Percentiles rank a stretch among this genome's conserved stretches.
phyloP scores from a whole-genome alignment of 352 stramenopile genomes.

The Phytophthora foliorum region DNA sequence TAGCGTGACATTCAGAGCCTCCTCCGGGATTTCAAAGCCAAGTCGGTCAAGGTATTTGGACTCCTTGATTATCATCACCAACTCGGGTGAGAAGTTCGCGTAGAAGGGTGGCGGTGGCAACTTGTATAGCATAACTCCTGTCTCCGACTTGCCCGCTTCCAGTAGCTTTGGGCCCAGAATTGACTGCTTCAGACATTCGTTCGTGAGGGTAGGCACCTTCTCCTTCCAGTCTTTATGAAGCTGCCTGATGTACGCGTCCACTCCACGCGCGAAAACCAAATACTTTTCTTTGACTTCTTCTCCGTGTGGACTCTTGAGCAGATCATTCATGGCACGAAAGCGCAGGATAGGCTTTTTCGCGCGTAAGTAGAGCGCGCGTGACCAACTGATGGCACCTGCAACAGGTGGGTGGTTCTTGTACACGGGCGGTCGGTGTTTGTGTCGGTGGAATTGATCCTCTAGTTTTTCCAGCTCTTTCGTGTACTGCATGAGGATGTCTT shows the following conservation, averaged over 20 bases:
- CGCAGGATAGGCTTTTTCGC: conserved; percentile 96
- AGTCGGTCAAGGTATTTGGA: conserved; percentile 96
- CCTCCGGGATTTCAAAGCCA: conserved; percentile 95
- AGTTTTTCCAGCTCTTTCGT: conserved; percentile 95
- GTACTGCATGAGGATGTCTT: conserved; percentile 97
- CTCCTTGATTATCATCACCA: conserved; percentile 97
- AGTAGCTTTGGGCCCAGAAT: conserved; percentile 91
- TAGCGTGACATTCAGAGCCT: conserved; percentile 95
- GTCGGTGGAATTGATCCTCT: conserved; percentile 89
- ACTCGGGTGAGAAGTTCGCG: conserved; percentile 94
- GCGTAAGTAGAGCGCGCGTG: conserved; percentile 86
- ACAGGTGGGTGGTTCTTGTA: conserved; percentile 96
- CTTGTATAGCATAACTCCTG: conserved; percentile 80
- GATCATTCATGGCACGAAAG: conserved; percentile 94
- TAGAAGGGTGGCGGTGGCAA: conserved; percentile 93
- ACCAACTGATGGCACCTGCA: conserved; percentile 87
- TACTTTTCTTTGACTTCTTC: conserved; percentile 96
- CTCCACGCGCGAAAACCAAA: conserved; percentile 92
- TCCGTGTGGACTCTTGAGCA: conserved; percentile 92
- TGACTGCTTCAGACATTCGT: conserved; percentile 94
- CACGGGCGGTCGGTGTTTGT: conserved; percentile 86
- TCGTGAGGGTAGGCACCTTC: conserved; percentile 87
- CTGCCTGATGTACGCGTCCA: conserved; percentile 94
- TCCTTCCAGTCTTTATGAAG: conserved; percentile 95
- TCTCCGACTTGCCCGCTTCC: conserved; percentile 80